Percentiles rank a stretch among this genome's conserved stretches.
Evolutionary conservation across 2,329 filamentous ascomycete genomes (phyloP).

Genomic region (Pseudocercospora fijiensis): DNA sequence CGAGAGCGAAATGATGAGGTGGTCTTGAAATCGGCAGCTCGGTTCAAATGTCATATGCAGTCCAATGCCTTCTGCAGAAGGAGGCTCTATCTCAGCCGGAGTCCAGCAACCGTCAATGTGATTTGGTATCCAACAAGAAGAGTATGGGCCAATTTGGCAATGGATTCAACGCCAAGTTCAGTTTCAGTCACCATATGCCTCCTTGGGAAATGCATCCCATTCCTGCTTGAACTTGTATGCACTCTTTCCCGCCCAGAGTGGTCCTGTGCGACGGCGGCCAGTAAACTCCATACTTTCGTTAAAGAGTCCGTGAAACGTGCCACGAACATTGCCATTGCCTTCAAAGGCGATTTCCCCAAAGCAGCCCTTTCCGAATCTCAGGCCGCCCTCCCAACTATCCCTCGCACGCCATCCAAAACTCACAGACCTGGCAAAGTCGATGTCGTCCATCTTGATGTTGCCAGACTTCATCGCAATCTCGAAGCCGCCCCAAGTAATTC

Average conservation of each 20-base stretch:
- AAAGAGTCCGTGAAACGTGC: constrained; percentile 34
- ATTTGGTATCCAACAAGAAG: background rate
- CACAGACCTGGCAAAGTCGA: constrained; percentile 21
- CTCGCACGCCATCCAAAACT: constrained; percentile 38
- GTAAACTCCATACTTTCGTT: constrained; percentile 32
- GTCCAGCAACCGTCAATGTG: background rate
- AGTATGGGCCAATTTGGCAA: background rate
- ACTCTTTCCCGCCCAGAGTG: constrained; percentile 23
- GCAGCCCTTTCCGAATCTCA: constrained; percentile 38
- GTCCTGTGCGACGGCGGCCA: constrained; percentile 30
- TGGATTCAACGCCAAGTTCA: background rate
- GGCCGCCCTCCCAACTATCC: constrained; percentile 28
- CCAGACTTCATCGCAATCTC: constrained; percentile 46
- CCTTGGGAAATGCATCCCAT: constrained; percentile 29
- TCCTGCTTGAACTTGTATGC: constrained; percentile 34
- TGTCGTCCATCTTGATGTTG: constrained; percentile 44
- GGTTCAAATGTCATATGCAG: no score
- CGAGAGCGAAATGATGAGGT: no score
- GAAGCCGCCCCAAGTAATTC: constrained; percentile 51
- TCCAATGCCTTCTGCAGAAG: background rate
- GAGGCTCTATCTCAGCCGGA: background rate
- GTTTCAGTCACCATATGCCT: constrained; percentile 33
- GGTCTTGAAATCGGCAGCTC: background rate
- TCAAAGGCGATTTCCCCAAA: constrained; percentile 39
- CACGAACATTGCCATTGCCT: constrained; percentile 22